Evolutionary conservation across 371 early-diverging fungal species (phyloP).

Genomic region (Rhizopus arrhizus): DNA sequence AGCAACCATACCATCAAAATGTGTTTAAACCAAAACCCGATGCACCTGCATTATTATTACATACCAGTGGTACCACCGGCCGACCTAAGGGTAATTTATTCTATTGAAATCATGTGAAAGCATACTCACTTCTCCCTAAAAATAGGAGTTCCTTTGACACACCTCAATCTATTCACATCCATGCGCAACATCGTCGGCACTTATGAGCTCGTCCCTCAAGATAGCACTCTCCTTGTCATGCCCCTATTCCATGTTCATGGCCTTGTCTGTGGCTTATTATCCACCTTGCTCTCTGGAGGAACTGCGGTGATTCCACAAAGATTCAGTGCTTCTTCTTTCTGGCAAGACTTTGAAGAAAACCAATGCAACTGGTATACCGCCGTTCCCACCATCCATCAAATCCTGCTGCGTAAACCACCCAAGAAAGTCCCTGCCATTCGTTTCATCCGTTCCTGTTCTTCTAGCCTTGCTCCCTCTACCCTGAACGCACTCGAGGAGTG

Average conservation of each 20-base stretch:
- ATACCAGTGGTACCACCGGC: constrained; percentile 86
- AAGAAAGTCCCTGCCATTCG: constrained; percentile 59
- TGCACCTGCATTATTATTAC: constrained; percentile 74
- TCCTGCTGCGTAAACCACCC: constrained; percentile 64
- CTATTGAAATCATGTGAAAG: neutral
- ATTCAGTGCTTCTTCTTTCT: constrained; percentile 81
- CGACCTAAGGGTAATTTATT: constrained; percentile 72
- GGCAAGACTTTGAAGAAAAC: constrained; percentile 68
- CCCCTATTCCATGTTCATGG: constrained; percentile 95
- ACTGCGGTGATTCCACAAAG: constrained; percentile 77
- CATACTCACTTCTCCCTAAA: neutral
- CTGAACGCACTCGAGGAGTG: constrained; percentile 68
- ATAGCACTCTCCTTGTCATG: constrained; percentile 81
- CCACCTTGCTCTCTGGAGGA: constrained; percentile 79
- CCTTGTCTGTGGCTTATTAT: constrained; percentile 75
- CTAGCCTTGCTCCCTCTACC: constrained; percentile 79
- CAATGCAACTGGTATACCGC: constrained; percentile 80
- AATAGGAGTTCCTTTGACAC: constrained; percentile 82
- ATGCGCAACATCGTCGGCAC: constrained; percentile 75
- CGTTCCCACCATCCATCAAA: constrained; percentile 92
- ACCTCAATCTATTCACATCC: constrained; percentile 72
- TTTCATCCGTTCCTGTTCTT: constrained; percentile 86
- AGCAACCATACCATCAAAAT: constrained; percentile 3
- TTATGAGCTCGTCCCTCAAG: constrained; percentile 63
- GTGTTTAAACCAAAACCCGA: constrained; percentile 47